phyloP scores from a whole-genome alignment of 805 yeast species.

The Candida parachauliodes region DNA sequence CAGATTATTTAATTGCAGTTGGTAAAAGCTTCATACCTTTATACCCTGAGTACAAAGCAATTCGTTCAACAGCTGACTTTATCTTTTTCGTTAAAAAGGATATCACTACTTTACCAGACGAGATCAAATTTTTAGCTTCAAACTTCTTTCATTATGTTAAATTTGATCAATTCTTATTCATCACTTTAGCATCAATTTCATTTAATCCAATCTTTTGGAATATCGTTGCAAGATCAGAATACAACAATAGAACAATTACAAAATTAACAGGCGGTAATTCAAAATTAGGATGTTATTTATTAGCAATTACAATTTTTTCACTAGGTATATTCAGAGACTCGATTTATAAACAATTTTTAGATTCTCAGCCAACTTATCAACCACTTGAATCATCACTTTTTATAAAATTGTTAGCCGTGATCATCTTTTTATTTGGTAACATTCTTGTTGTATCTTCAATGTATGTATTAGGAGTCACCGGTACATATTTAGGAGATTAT shows the following conservation, averaged over 20 bases:
- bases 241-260: constrained; percentile 71
- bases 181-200: constrained; percentile 62
- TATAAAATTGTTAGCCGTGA: constrained; percentile 51
- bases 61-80: constrained; percentile 2
- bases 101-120: not conserved
- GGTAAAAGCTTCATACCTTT: constrained; percentile 4
- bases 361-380: constrained; percentile 63
- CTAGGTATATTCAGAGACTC: constrained; percentile 82
- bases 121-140: not conserved
- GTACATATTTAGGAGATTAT: constrained; percentile 95
- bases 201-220: constrained; percentile 98
- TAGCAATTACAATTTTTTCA: constrained; percentile 80
- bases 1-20: constrained; percentile 1
- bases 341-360: constrained; percentile 66
- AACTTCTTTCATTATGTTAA: constrained; percentile 20
- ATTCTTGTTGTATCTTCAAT: constrained; percentile 78
- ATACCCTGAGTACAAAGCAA: constrained; percentile 2
- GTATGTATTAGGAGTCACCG: constrained; percentile 92
- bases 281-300: constrained; percentile 74
- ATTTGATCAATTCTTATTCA: constrained; percentile 18
- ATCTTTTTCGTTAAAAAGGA: not conserved
- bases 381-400: constrained; percentile 40
- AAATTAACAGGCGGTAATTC: constrained; percentile 63
- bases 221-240: constrained; percentile 82
- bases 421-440: constrained; percentile 65